A percentile compares a stretch with the other conserved stretches of the same genome.
Evolutionary conservation across 352 stramenopile genomes (phyloP).

Genomic region (Pythium utonaiense): DNA sequence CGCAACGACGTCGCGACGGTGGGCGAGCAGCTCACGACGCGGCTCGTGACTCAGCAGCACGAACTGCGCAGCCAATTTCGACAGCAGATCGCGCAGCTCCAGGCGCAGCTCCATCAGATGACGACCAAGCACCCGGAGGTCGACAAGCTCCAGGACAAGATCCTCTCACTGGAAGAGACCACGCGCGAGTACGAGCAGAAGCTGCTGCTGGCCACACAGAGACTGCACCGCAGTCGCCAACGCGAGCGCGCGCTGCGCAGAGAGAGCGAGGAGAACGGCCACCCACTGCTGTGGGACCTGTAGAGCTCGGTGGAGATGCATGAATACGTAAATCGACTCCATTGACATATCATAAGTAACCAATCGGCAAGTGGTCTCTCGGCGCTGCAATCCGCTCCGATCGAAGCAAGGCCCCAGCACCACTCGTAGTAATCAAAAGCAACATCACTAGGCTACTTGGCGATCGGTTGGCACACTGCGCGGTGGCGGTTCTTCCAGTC

Average conservation of each 20-base stretch:
- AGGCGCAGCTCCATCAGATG: constrained; percentile 43
- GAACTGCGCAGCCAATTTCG: constrained; percentile 48
- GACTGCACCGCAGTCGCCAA: constrained; percentile 67
- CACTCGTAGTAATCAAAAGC: background rate
- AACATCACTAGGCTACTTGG: background rate
- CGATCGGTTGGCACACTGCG: constrained; percentile 32
- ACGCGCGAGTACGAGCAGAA: constrained; percentile 55
- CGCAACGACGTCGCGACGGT: constrained; percentile 46
- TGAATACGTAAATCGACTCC: constrained; percentile 15
- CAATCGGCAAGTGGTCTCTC: no score
- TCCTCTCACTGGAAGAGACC: constrained; percentile 37
- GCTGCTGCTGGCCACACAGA: constrained; percentile 65
- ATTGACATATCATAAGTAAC: background rate
- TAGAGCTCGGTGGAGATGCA: constrained; percentile 8
- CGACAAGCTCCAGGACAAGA: constrained; percentile 30
- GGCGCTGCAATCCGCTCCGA: no score
- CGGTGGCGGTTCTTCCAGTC: constrained; percentile 71
- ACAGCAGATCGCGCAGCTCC: constrained; percentile 35
- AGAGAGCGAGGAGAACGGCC: constrained; percentile 31
- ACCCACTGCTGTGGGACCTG: constrained; percentile 62
- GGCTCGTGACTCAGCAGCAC: constrained; percentile 73
- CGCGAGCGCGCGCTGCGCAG: constrained; percentile 63
- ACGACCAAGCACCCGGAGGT: constrained; percentile 51
- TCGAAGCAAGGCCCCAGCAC: no score
- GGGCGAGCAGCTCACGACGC: constrained; percentile 59